A percentile compares a stretch with the other conserved stretches of the same genome.
Conservation (phyloP, 441 rosid species). For the Biscutella laevigata region DNA sequence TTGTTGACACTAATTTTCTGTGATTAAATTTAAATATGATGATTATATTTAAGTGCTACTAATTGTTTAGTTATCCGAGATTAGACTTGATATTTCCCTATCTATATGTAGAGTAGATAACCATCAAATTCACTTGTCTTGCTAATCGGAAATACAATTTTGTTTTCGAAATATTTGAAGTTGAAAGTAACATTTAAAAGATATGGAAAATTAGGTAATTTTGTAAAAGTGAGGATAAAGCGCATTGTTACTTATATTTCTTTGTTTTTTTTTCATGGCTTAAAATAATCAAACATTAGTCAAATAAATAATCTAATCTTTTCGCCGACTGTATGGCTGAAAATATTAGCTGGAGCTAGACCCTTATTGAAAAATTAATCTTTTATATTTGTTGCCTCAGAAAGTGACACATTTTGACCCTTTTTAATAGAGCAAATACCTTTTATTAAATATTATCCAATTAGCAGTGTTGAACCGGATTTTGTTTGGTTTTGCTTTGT, state of each 20-base stretch:
- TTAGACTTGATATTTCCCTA: not conserved
- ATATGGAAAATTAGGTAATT: not conserved
- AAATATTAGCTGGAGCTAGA: conserved; percentile 30
- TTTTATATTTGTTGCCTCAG: not conserved
- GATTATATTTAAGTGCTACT: not conserved
- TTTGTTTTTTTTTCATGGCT: not conserved
- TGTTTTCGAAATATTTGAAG: not conserved
- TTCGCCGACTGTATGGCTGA: conserved; percentile 29
- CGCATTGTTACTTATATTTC: not conserved
- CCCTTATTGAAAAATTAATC: not conserved
- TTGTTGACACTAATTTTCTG: not conserved
- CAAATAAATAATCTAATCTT: conserved; percentile 17
- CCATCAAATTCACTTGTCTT: conserved; percentile 8
- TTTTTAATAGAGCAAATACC: not conserved
- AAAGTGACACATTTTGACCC: conserved; percentile 18
- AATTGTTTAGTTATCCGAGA: not conserved
- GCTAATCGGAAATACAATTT: not conserved
- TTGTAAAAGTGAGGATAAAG: conserved; percentile 7
- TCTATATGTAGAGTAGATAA: conserved; percentile 13
- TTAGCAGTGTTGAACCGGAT: conserved; percentile 3
- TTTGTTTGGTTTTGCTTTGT: not conserved
- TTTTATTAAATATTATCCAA: conserved; percentile 7
- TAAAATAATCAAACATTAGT: conserved; percentile 1
- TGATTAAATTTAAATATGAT: not conserved
- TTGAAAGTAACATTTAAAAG: not conserved